These are phyloP conservation scores for Termitomyces sp. DNA, from an alignment of 768 basidiomycete genomes.

Conservation along the genomic window DNA sequence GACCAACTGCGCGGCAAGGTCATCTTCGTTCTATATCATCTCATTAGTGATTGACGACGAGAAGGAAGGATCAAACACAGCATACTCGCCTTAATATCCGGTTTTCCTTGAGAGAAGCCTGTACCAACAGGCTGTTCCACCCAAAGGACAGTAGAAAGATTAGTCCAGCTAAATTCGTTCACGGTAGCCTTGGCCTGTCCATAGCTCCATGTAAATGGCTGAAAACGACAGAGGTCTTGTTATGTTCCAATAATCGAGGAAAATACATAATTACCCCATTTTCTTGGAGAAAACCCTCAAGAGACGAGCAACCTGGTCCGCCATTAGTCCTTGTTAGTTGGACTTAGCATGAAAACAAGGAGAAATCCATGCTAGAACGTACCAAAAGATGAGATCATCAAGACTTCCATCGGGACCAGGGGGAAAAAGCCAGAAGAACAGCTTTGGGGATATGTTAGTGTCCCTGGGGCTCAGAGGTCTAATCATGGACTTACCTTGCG, in stretches of 20 bases:
- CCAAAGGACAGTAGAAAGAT: slow-evolving; percentile 67
- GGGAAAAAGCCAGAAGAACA: slow-evolving; percentile 85
- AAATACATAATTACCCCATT: slow-evolving; percentile 53
- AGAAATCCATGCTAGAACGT: background rate
- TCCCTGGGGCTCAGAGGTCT: background rate
- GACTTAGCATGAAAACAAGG: background rate
- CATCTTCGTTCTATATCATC: slow-evolving; percentile 37
- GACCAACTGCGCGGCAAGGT: slow-evolving; percentile 40
- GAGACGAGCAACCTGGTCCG: slow-evolving; percentile 74
- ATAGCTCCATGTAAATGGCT: slow-evolving; percentile 65
- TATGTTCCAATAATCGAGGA: background rate
- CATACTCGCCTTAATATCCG: slow-evolving; percentile 48
- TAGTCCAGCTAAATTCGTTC: slow-evolving; percentile 75
- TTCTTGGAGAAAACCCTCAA: slow-evolving; percentile 68
- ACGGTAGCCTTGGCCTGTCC: slow-evolving; percentile 59
- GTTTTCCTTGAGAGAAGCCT: slow-evolving; percentile 67
- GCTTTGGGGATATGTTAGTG: slow-evolving; percentile 27
- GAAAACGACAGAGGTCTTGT: background rate
- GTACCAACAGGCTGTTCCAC: slow-evolving; percentile 81
- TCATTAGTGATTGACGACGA: background rate
- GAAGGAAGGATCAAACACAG: background rate
- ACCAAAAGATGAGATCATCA: slow-evolving; percentile 78
- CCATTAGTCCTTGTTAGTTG: slow-evolving; percentile 57
- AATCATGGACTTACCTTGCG: slow-evolving; percentile 38
- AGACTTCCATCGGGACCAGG: slow-evolving; percentile 66